A percentile compares a stretch with the other conserved stretches of the same genome.
phyloP scores from a whole-genome alignment of 2,329 filamentous ascomycete species.

The Drechslerella dactyloides region DNA sequence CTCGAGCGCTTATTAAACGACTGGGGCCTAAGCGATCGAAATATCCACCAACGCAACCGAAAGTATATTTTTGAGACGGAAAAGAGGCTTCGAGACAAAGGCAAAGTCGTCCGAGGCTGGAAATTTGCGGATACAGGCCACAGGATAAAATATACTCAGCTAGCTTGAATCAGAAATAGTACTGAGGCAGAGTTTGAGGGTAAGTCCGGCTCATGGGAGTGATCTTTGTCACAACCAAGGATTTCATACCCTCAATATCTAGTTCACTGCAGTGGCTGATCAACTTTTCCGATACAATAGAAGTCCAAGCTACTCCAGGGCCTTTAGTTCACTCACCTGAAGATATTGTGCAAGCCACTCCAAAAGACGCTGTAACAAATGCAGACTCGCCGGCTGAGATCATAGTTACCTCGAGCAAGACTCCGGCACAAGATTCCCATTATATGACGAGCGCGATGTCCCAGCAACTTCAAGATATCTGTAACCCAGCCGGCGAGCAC shows the following conservation, averaged over 20 bases:
- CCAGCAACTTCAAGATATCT: too few species aligned
- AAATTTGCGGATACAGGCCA: conserved; percentile 13
- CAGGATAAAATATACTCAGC: conserved; percentile 9
- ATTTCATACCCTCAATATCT: neutral
- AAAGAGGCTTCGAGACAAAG: neutral
- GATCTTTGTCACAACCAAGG: too few species aligned
- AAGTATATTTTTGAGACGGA: conserved; percentile 32
- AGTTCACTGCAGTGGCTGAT: neutral
- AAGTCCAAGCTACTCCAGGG: conserved; percentile 9
- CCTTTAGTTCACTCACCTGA: conserved; percentile 8
- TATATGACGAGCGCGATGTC: too few species aligned
- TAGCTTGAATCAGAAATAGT: conserved; percentile 8
- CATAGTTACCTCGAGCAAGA: too few species aligned
- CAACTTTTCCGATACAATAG: neutral
- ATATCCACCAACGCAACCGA: conserved; percentile 20
- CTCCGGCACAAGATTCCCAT: too few species aligned
- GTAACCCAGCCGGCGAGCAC: too few species aligned
- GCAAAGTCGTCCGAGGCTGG: conserved; percentile 16
- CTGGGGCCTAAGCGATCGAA: conserved; percentile 26
- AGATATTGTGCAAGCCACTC: neutral
- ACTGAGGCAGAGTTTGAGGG: conserved; percentile 15
- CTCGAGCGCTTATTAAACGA: conserved; percentile 23
- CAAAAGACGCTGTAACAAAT: too few species aligned
- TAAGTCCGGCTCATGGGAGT: too few species aligned
- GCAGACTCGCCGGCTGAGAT: too few species aligned